phyloP scores from a whole-genome alignment of 139 green algal species.

The Haematococcus lacustris region DNA sequence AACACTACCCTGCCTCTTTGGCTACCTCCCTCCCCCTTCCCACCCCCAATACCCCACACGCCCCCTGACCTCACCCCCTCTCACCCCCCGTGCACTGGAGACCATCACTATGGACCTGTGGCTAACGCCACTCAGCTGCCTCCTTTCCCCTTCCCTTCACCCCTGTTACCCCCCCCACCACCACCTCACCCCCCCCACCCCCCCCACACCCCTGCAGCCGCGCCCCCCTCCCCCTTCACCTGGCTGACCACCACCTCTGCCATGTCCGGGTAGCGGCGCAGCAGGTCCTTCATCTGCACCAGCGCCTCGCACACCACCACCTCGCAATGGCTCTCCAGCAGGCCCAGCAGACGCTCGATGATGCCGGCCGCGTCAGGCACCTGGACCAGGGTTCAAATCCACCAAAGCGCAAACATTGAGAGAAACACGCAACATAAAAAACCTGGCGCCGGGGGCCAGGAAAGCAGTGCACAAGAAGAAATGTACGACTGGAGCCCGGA shows the following conservation, averaged over 20 bases:
- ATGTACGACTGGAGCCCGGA: no score
- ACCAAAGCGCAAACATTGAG: no score
- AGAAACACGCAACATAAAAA: no score
- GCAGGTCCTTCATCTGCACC: slow-evolving; percentile 68
- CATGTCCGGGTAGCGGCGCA: slow-evolving; percentile 73
- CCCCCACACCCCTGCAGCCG: neutral
- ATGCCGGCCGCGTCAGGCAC: slow-evolving; percentile 79
- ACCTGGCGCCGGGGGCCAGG: no score
- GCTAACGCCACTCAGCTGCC: neutral
- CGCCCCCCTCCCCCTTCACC: neutral
- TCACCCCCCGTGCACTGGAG: neutral
- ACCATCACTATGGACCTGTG: neutral
- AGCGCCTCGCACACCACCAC: slow-evolving; percentile 61
- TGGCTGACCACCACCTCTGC: slow-evolving; percentile 34
- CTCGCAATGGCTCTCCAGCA: slow-evolving; percentile 64
- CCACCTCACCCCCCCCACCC: neutral
- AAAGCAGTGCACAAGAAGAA: no score
- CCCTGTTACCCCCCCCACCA: no score
- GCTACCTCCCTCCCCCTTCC: no score
- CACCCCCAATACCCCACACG: no score
- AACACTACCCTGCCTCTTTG: no score
- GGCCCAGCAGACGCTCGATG: slow-evolving; percentile 85
- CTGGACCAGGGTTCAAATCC: no score
- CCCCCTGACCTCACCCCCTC: no score
- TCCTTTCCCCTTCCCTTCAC: neutral